Conservation (phyloP, 768 basidiomycete species). For the Gautieria morchelliformis region DNA sequence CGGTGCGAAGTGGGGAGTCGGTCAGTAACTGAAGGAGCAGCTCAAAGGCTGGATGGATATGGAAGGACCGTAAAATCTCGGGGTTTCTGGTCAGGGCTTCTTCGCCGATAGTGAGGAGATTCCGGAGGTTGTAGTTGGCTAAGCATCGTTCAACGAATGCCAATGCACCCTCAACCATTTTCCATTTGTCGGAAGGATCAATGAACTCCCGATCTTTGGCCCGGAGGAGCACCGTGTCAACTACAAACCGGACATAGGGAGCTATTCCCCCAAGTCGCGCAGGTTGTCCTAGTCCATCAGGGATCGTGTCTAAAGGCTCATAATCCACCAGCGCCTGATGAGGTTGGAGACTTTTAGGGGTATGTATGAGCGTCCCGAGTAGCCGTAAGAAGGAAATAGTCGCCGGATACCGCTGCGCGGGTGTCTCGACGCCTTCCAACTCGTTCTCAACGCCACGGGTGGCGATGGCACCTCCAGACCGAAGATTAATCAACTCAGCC, state of each 20-base stretch:
- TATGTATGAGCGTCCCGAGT: slow-evolving; percentile 75
- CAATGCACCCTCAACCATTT: slow-evolving; percentile 75
- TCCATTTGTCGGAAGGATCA: slow-evolving; percentile 71
- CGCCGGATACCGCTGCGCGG: slow-evolving; percentile 71
- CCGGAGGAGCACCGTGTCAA: slow-evolving; percentile 70
- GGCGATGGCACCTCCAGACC: slow-evolving; percentile 42
- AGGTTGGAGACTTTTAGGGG: slow-evolving; percentile 60
- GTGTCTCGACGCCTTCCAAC: slow-evolving; percentile 78
- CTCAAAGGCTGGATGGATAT: slow-evolving; percentile 81
- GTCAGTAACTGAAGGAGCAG: slow-evolving; percentile 73
- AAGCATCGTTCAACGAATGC: slow-evolving; percentile 79
- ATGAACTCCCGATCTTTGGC: slow-evolving; percentile 50
- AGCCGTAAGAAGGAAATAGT: slow-evolving; percentile 84
- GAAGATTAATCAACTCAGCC: slow-evolving; percentile 64
- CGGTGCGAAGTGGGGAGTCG: slow-evolving; percentile 59
- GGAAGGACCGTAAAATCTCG: slow-evolving; percentile 45
- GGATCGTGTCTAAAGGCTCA: slow-evolving; percentile 63
- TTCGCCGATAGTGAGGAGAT: slow-evolving; percentile 49
- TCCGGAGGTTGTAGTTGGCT: slow-evolving; percentile 72
- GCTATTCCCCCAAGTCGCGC: slow-evolving; percentile 72
- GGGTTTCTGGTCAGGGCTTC: slow-evolving; percentile 35
- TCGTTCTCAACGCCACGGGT: slow-evolving; percentile 79
- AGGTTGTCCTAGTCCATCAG: slow-evolving; percentile 70
- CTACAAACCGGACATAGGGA: slow-evolving; percentile 77
- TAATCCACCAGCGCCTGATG: slow-evolving; percentile 49